Base-by-base conservation (phyloP, 225 moss, liverwort and hornwort species). In the Marchantia paleacea region DNA sequence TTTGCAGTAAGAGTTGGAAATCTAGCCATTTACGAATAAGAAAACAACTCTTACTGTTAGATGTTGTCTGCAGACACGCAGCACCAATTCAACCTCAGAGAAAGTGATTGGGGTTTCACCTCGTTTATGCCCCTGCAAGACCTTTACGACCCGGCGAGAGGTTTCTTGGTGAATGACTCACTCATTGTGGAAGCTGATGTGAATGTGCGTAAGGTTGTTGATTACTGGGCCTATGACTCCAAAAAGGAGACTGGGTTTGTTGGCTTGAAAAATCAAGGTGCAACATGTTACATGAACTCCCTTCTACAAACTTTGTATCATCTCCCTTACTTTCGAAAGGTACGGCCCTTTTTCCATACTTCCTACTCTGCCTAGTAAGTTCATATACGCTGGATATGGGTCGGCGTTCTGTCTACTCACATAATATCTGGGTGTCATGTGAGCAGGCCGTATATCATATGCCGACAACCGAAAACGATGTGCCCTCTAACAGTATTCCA, bases 171-270 rank as follows among this genome's bases (percentile, higher is more conserved):
- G 86, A 99, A 92, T 82, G 99, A 99, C 79, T 87, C 94, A 83
- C 99, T 99, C 78, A 80, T 94, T 86, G 94, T 99, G 82, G 95
- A 99, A 88, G 99, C 95, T 80, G 99, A 95, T 87, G 99, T 99
- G 76, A 99, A 95, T 85, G 99, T 95, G 77, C 91, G 99, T 69
- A 95, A 95, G 88, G 94, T 99, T 81, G 99, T 99, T 20, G 99
- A 94, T 86, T 99, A 99, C 83, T 99, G 99, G 95, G 95, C 99
- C 20, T 99, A 99, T 82, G 95, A 99, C 83, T 99, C 99, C 68
- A 99, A 99, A 87, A 99, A 99, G 89, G 99, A 99, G 85, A 99
- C 99, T 67, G 99, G 99, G 69, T 95, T 92, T 87, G 95, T 99
- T 50, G 95, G 99, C 19, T 85, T 99, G 91, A 99, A 99, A 88